Base-by-base conservation (phyloP, 257 asterid species). In the Leptodermis oblonga region DNA sequence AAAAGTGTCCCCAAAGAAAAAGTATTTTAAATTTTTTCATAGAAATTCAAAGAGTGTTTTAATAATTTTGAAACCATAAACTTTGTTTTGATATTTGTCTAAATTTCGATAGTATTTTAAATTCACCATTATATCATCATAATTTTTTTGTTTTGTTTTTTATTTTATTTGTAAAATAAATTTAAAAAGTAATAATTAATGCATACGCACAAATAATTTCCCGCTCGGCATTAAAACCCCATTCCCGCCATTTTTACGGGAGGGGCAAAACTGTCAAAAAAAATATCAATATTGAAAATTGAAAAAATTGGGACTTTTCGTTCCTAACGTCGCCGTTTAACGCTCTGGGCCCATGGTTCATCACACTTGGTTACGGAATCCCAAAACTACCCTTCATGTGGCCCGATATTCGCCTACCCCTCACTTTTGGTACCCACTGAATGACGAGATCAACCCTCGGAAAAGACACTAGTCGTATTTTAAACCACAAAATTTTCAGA, bases 191-290 rank as follows among this genome's bases (percentile, higher is more conserved):
- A n/a, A n/a, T n/a, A n/a, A n/a, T n/a, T 34, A 34, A 2, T 2
- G 6, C 52, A 46, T 46, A 1, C 12, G 45, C 52, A 46, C 9
- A 62, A 36, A 43, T 26, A 31, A 55, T 25, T 69, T 55, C 73
- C 73, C 73, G 73, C 73, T 56, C 6, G 23, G n/a, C 20, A 31
- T 26, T 25, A 66, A 63, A 22, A 46, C 22, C 48, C 37, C 41
- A 49, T 71, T 80, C 80, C 85, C 85, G 85, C 85, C 85, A 74
- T 26, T 52, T 73, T 37, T 18, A 69, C 43, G 51, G 62, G 28
- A 59, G 17, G 54, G 26, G 56, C 1, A 39, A 37, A 23, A 25
- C 0, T 22, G 23, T 33, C 61, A 33, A 34, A 48, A 34, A 4
- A 48, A 2, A 4, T 0, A n/a, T 5, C 0, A 41, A 46, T 28